Conservation (phyloP, 1,284 basidiomycete species). For the Tausonia pullulans region DNA sequence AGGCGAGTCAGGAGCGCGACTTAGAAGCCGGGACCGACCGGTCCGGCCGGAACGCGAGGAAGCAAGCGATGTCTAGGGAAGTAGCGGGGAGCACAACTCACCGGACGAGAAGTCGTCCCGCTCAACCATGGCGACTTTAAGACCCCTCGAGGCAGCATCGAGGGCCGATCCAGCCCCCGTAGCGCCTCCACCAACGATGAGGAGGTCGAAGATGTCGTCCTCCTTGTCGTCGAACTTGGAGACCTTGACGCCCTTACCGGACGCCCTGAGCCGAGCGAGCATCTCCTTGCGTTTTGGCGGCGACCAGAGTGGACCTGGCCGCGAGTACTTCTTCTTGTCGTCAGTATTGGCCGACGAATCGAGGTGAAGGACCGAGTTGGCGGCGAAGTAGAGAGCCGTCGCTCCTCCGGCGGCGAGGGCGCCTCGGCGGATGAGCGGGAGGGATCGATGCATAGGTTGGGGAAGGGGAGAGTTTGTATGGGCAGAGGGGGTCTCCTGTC, state of each 20-base stretch:
- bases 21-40: neutral
- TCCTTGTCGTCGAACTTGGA: constrained; percentile 24
- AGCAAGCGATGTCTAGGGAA: neutral
- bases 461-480: too few species aligned
- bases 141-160: constrained; percentile 82
- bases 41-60: neutral
- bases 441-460: too few species aligned
- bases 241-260: constrained; percentile 24
- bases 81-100: constrained; percentile 28
- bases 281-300: constrained; percentile 38
- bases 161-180: constrained; percentile 90
- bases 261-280: constrained; percentile 35
- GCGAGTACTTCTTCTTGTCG: constrained; percentile 9
- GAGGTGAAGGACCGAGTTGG: too few species aligned
- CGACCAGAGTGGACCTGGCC: constrained; percentile 38
- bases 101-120: constrained; percentile 85
- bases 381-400: too few species aligned
- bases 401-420: too few species aligned
- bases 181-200: constrained; percentile 82
- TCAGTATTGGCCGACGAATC: too few species aligned
- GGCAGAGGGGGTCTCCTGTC: too few species aligned
- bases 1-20: neutral
- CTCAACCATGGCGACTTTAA: constrained; percentile 89
- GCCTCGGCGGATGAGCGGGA: too few species aligned
- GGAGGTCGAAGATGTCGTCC: constrained; percentile 50